A percentile compares a stretch with the other conserved stretches of the same genome.
Evolutionary conservation across 805 yeast species (phyloP).

Genomic region (Metschnikowia reukaufii): DNA sequence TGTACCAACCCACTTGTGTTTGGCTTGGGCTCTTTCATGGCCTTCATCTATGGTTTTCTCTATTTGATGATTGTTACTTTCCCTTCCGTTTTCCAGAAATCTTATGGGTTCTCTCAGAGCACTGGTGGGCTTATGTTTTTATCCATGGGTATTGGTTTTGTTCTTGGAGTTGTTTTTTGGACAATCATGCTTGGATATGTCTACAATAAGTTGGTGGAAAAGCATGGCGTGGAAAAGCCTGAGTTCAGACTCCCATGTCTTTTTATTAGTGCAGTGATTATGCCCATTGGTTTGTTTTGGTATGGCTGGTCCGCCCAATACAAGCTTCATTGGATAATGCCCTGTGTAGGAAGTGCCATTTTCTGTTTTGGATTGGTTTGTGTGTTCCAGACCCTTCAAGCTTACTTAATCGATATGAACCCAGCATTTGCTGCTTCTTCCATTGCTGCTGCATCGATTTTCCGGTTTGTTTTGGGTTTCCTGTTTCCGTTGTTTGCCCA

Average conservation of each 20-base stretch:
- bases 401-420: slow-evolving; percentile 42
- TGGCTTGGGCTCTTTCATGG: slow-evolving; percentile 44
- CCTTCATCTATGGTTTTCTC: slow-evolving; percentile 43
- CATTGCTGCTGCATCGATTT: slow-evolving; percentile 44
- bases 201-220: slow-evolving; percentile 25
- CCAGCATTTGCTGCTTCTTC: slow-evolving; percentile 38
- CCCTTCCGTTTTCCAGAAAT: slow-evolving; percentile 31
- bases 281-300: slow-evolving; percentile 39
- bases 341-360: slow-evolving; percentile 36
- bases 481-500: slow-evolving; percentile 39
- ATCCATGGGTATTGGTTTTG: slow-evolving; percentile 40
- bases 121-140: slow-evolving; percentile 39
- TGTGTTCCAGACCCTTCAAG: slow-evolving; percentile 39
- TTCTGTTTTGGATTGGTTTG: slow-evolving; percentile 39
- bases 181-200: slow-evolving; percentile 28
- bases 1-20: slow-evolving; percentile 39
- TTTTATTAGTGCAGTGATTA: slow-evolving; percentile 30
- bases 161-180: slow-evolving; percentile 33
- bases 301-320: slow-evolving; percentile 43
- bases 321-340: slow-evolving; percentile 40
- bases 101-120: slow-evolving; percentile 34
- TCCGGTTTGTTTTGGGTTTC: slow-evolving; percentile 40
- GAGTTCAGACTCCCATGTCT: slow-evolving; percentile 40
- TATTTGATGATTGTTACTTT: slow-evolving; percentile 42
- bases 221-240: slow-evolving; percentile 38